Evolutionary conservation across 192 early-diverging fungal genomes (phyloP).

Genomic region (Backusella sp.): DNA sequence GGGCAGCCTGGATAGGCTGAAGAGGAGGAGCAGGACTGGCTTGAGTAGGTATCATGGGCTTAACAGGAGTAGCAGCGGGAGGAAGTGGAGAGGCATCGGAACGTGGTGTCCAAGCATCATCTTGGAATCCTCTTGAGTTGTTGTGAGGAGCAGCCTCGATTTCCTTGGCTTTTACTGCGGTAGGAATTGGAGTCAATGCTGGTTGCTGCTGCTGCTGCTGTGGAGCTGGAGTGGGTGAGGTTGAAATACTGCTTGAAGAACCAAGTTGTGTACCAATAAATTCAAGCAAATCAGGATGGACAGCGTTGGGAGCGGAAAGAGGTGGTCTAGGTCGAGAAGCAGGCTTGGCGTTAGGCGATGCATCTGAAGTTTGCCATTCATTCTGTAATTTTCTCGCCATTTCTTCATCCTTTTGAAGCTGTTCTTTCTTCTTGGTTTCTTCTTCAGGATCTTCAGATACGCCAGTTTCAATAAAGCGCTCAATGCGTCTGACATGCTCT

Average conservation of each 20-base stretch:
- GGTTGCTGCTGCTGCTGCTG: background rate
- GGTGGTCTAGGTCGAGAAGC: slow-evolving; percentile 1
- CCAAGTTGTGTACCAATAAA: slow-evolving; percentile 36
- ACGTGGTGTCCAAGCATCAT: slow-evolving; percentile 55
- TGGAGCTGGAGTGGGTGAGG: background rate
- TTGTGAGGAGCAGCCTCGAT: slow-evolving; percentile 16
- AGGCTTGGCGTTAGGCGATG: slow-evolving; percentile 17
- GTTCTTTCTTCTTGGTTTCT: slow-evolving; percentile 42
- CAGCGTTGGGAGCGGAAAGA: slow-evolving; percentile 45
- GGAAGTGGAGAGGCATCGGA: slow-evolving; percentile 26
- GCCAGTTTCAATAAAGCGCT: slow-evolving; percentile 60
- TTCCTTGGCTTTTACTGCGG: slow-evolving; percentile 4
- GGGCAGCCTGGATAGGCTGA: slow-evolving; percentile 24
- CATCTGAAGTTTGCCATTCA: slow-evolving; percentile 54
- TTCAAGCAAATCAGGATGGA: slow-evolving; percentile 50
- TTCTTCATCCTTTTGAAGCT: slow-evolving; percentile 75
- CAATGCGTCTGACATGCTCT: slow-evolving; percentile 80
- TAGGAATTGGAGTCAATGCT: background rate
- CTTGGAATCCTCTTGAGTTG: slow-evolving; percentile 43
- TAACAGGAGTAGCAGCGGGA: slow-evolving; percentile 11
- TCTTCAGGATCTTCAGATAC: slow-evolving; percentile 44
- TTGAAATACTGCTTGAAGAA: background rate
- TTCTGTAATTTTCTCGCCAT: slow-evolving; percentile 79
- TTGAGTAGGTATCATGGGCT: background rate
- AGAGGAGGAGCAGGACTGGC: slow-evolving; percentile 21